Base-by-base conservation (phyloP, 768 basidiomycete species). In the Scleroderma bovista region DNA sequence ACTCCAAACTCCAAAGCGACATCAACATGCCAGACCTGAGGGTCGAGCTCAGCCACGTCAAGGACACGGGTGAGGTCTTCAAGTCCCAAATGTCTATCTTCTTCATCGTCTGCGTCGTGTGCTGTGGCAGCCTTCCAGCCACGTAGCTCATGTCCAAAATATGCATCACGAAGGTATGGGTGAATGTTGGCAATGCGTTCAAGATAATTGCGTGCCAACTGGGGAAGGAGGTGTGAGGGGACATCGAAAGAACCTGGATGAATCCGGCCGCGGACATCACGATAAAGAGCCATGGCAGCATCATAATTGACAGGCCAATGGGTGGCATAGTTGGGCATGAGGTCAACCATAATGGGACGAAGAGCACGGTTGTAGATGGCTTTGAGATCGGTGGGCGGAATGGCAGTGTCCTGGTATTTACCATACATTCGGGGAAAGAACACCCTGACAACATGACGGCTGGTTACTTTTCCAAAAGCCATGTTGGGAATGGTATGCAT, bases 301-400 rank as follows among this genome's bases (percentile, higher is more conserved):
- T 33, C 26, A 36, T 54, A 50, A 10, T 12, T 43, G 3, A 37
- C 34, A 0, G 48, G 53, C 53, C 53, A 54, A 17, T 49, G 53
- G 22, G 31, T 34, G 3, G 39, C 26, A 26, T 50, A 44, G 20
- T 50, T 36, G 0, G 48, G 53, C 45, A 50, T 54, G 19, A 54
- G 36, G 11, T 22, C 12, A 1, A 20, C 24, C 0, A 54, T n/a
- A 20, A 50, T 20, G 10, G 48, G 48, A 1, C 44, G 31, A 17
- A 54, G 44, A 16, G 38, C 41, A 1, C 40, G 9, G 20, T 54
- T 24, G 29, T 54, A 54, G 11, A 54, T 54, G 4, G 20, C 0
- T 7, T 44, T 15, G 23, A 53, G 32, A 2, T 24, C 40, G 3
- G 26, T 23, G 4, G 32, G 19, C 2, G 47, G 38, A 23, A 53